phyloP scores from a whole-genome alignment of 2,329 filamentous ascomycete genomes.

The Calonectria pteridis region DNA sequence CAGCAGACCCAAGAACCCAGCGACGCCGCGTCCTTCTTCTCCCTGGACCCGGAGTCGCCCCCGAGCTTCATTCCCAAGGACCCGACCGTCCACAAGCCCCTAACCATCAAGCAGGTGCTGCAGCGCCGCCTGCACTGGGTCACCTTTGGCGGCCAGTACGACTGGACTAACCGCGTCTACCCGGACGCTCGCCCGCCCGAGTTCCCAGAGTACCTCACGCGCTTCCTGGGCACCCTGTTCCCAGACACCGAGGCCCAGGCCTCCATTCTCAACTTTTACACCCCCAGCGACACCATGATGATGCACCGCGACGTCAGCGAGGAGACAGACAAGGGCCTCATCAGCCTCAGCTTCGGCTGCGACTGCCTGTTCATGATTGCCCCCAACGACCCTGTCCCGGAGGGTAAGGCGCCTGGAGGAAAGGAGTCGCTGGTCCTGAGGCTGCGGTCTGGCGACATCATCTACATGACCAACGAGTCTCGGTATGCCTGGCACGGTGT shows the following conservation, averaged over 20 bases:
- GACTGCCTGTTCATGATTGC: slow-evolving; percentile 91
- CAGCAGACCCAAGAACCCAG: slow-evolving; percentile 37
- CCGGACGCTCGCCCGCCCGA: slow-evolving; percentile 74
- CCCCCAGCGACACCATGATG: slow-evolving; percentile 89
- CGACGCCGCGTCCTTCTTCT: slow-evolving; percentile 65
- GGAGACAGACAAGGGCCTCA: slow-evolving; percentile 79
- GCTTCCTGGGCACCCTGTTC: slow-evolving; percentile 77
- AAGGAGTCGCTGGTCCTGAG: slow-evolving; percentile 72
- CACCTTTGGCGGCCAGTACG: slow-evolving; percentile 94
- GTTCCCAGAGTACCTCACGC: slow-evolving; percentile 81
- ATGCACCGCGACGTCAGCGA: slow-evolving; percentile 96
- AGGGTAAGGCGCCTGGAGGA: slow-evolving; percentile 38
- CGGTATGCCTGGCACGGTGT: slow-evolving; percentile 97
- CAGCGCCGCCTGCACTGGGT: slow-evolving; percentile 91
- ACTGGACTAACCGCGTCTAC: slow-evolving; percentile 92
- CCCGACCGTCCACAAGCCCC: slow-evolving; percentile 77
- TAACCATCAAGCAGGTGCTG: slow-evolving; percentile 78
- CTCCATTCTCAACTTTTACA: slow-evolving; percentile 94
- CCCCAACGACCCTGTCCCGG: slow-evolving; percentile 58
- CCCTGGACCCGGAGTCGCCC: slow-evolving; percentile 60
- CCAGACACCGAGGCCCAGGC: slow-evolving; percentile 84
- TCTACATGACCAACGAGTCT: slow-evolving; percentile 87
- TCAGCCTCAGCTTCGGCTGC: slow-evolving; percentile 91
- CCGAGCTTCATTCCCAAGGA: slow-evolving; percentile 77
- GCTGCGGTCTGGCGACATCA: slow-evolving; percentile 85